Evolutionary conservation across 768 basidiomycete genomes (phyloP), one percentile per base, ranked within the genome.

Genomic region (Symmetrospora coprosmae): DNA sequence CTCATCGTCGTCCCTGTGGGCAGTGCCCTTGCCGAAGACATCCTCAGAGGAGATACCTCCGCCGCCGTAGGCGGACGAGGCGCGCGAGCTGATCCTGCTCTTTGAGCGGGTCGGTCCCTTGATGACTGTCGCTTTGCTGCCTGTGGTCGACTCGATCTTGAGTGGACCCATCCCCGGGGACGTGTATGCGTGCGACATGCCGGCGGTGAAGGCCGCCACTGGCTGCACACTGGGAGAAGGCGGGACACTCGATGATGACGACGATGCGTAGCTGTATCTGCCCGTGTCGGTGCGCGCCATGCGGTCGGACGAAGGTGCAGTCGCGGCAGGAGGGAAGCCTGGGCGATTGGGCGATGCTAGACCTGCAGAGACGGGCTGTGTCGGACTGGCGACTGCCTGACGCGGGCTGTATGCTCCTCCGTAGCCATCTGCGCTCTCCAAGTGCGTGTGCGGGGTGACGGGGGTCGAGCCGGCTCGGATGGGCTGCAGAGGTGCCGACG

Each of bases 41-140:
- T 58, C 55, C 33, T 43, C 55, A n/a, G 55, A 58, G 7, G 31
- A 34, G 19, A 58, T 58, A n/a, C 55, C 55, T 27, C 55, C 43
- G 5, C 39, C 17, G 37, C 28, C 43, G 9, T 9, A 13, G 43
- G 13, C 25, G 9, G 55, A 30, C 16, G 55, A 46, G 35, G 17
- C 43, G 14, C 4, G n/a, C 4, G 27, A 16, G 19, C 41, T 27
- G 4, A 19, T 31, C 11, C 30, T 23, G 7, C 39, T n/a, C 31
- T 27, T 43, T 23, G 19, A 17, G 40, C 43, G 38, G 17, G 27
- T 45, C 14, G 14, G 23, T 8, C 28, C 39, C 33, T 46, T 58
- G n/a, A 58, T 58, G 41, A 58, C 55, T 43, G 55, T 58, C 17
- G 28, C n/a, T 31, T 31, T 31, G 30, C 31, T 58, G 43, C 55